phyloP scores from a whole-genome alignment of 148 eudicot species.

The Cornus kousa region DNA sequence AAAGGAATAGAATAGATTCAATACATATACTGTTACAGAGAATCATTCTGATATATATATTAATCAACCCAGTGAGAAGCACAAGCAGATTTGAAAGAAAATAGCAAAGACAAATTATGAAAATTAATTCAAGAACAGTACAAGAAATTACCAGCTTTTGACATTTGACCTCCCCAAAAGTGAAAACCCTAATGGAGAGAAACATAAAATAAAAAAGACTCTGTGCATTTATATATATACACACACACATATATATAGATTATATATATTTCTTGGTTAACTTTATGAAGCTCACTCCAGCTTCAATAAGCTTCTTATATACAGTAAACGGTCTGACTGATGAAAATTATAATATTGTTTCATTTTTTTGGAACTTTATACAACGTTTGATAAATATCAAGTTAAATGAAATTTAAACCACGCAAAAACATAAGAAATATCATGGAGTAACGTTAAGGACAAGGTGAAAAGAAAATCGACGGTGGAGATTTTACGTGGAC shows the following conservation, averaged over 20 bases:
- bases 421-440: too few relatives aligned
- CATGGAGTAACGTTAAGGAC: too few relatives aligned
- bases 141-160: constrained; percentile 9
- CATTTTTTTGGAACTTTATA: too few relatives aligned
- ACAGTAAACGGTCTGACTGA: too few relatives aligned
- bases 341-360: too few relatives aligned
- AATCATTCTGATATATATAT: background rate
- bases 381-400: too few relatives aligned
- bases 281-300: background rate
- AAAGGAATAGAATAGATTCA: constrained; percentile 23
- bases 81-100: background rate
- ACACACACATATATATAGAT: too few relatives aligned
- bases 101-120: background rate
- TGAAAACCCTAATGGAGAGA: constrained; percentile 4
- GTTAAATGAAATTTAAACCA: too few relatives aligned
- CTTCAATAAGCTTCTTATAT: background rate
- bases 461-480: too few relatives aligned
- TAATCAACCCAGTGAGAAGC: background rate
- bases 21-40: background rate
- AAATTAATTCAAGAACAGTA: constrained; percentile 3
- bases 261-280: background rate
- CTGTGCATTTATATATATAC: too few relatives aligned
- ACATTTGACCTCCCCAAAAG: constrained; percentile 11
- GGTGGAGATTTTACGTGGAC: too few relatives aligned
- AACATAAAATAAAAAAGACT: background rate